These are phyloP conservation scores for Saccharomycopsis sp. DNA, from an alignment of 805 yeast species.

Conservation along the genomic window DNA sequence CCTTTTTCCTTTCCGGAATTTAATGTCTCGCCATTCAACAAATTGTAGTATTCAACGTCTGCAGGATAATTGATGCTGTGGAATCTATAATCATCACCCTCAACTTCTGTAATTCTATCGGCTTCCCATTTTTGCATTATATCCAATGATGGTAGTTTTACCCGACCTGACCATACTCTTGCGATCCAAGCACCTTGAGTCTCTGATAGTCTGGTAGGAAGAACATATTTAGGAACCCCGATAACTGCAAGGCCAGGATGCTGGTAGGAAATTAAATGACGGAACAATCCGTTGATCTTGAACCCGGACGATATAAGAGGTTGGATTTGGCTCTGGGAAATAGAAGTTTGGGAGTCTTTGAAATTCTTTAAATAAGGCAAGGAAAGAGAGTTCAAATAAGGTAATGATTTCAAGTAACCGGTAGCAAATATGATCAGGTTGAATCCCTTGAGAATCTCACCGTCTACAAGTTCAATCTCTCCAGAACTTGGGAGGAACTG, in stretches of 20 bases:
- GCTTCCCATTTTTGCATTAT: constrained; percentile 42
- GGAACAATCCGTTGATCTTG: constrained; percentile 47
- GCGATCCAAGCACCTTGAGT: constrained; percentile 62
- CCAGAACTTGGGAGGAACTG: constrained; percentile 33
- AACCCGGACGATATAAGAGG: constrained; percentile 41
- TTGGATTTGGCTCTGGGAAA: constrained; percentile 23
- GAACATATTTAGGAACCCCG: constrained; percentile 53
- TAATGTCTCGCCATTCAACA: constrained; percentile 12
- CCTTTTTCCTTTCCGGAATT: constrained; percentile 37
- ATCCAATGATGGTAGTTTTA: constrained; percentile 41
- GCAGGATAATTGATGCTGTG: constrained; percentile 16
- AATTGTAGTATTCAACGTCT: constrained; percentile 15
- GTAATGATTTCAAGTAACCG: constrained; percentile 63
- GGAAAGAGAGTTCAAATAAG: constrained; percentile 41
- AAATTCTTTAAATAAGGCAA: constrained; percentile 4
- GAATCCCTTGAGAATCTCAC: constrained; percentile 37
- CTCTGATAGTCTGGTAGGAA: constrained; percentile 58
- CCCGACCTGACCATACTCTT: constrained; percentile 51
- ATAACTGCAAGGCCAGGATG: constrained; percentile 63
- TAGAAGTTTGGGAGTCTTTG: constrained; percentile 2
- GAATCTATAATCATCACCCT: constrained; percentile 41
- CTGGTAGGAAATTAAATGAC: constrained; percentile 48
- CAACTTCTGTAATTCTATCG: constrained; percentile 22
- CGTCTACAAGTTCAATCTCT: constrained; percentile 43
- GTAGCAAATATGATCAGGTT: constrained; percentile 66